Percentiles rank a stretch among this genome's conserved stretches.
These are phyloP conservation scores for Trametes sanguinea DNA, from an alignment of 768 basidiomycete species.

Conservation along the genomic window DNA sequence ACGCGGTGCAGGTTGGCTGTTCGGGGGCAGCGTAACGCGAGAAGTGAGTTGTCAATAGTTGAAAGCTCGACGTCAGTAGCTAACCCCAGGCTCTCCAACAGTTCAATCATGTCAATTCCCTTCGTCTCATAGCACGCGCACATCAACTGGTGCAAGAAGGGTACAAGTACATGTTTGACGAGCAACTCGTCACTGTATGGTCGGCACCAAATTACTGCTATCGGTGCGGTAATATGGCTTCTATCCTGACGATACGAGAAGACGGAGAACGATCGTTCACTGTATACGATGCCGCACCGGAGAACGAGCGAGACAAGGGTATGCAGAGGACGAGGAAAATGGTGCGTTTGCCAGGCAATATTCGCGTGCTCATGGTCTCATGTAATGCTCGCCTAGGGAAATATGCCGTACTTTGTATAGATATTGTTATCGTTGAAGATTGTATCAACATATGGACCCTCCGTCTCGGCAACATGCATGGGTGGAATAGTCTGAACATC, in stretches of 20 bases:
- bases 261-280: conserved; percentile 68
- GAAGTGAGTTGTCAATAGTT: conserved; percentile 55
- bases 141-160: conserved; percentile 97
- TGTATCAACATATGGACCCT: no score
- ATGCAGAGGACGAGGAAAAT: conserved; percentile 67
- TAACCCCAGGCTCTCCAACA: conserved; percentile 31
- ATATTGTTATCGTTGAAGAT: conserved; percentile 3
- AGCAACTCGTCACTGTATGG: conserved; percentile 91
- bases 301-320: conserved; percentile 85
- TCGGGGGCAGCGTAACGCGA: conserved; percentile 81
- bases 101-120: conserved; percentile 92
- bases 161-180: conserved; percentile 96
- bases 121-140: conserved; percentile 88
- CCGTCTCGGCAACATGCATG: not conserved
- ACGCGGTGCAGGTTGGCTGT: conserved; percentile 94
- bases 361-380: not conserved
- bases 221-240: conserved; percentile 87
- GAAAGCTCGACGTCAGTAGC: no score
- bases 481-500: no score
- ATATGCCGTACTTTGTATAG: conserved; percentile 59
- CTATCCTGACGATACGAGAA: conserved; percentile 82
- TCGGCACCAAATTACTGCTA: conserved; percentile 89
- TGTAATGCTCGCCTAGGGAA: conserved; percentile 37
- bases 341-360: conserved; percentile 47
- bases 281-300: conserved; percentile 84